Conservation (phyloP, 108 stramenopile species). For the Fistulifera solaris region DNA sequence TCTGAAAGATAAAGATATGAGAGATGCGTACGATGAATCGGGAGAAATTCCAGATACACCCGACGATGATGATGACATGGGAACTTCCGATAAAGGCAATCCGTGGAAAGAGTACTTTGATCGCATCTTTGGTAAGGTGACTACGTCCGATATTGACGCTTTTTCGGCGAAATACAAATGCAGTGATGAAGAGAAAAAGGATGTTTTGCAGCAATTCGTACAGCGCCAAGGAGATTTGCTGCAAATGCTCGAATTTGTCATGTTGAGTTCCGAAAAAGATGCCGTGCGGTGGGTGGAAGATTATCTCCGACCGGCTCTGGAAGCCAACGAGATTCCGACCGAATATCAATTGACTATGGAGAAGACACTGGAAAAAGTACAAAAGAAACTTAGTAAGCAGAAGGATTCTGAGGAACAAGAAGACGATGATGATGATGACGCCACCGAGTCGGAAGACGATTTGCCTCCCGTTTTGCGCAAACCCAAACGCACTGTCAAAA, state of each 20-base stretch:
- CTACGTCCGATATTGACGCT: constrained; percentile 54
- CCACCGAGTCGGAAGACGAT: constrained; percentile 21
- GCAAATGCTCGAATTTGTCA: constrained; percentile 72
- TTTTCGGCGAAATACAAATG: constrained; percentile 80
- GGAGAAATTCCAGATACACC: constrained; percentile 50
- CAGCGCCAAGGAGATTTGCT: constrained; percentile 59
- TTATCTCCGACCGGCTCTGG: constrained; percentile 69
- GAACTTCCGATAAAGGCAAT: constrained; percentile 14
- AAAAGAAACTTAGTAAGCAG: constrained; percentile 9
- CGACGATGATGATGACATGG: constrained; percentile 29
- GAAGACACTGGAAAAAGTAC: constrained; percentile 35
- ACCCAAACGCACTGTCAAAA: constrained; percentile 9
- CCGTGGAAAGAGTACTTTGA: constrained; percentile 63
- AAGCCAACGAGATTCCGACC: constrained; percentile 26
- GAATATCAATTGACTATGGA: constrained; percentile 35
- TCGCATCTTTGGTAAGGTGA: constrained; percentile 65
- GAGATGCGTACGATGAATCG: constrained; percentile 53
- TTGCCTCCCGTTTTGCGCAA: constrained; percentile 16
- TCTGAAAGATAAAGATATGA: constrained; percentile 29
- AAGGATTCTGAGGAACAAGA: constrained; percentile 10
- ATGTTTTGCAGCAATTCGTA: constrained; percentile 64
- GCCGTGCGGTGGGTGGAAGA: constrained; percentile 68
- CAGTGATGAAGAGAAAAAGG: constrained; percentile 69
- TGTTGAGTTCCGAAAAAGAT: constrained; percentile 56
- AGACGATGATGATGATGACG: constrained; percentile 22